These are phyloP conservation scores for Dactylellina cionopaga DNA, from an alignment of 2,329 filamentous ascomycete species.

Conservation along the genomic window DNA sequence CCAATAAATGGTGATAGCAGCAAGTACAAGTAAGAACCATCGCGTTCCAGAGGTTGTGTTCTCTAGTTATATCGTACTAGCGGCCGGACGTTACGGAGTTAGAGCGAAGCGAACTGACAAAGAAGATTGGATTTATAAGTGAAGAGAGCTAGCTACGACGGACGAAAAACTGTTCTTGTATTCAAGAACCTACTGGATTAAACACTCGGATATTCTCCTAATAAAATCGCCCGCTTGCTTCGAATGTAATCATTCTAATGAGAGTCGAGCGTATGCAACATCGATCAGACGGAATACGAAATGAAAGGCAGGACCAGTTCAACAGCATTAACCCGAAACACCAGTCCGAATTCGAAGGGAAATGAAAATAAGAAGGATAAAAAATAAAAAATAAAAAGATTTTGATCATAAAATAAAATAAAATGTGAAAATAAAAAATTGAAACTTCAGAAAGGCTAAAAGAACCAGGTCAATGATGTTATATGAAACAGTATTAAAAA, in stretches of 20 bases:
- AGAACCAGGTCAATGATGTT: neutral
- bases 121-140: too few species aligned
- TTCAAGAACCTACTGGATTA: too few species aligned
- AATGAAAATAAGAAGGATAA: neutral
- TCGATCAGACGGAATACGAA: neutral
- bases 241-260: neutral
- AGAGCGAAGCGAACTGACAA: too few species aligned
- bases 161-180: too few species aligned
- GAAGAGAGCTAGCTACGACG: too few species aligned
- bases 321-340: neutral
- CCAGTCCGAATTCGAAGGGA: neutral
- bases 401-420: neutral
- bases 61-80: too few species aligned
- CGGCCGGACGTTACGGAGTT: too few species aligned
- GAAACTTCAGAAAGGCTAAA: neutral
- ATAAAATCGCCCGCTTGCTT: too few species aligned
- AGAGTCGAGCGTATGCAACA: neutral
- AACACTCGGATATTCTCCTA: too few species aligned
- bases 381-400: neutral
- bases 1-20: too few species aligned
- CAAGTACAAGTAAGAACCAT: too few species aligned
- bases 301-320: conserved; percentile 3
- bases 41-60: too few species aligned
- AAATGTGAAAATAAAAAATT: neutral
- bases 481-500: neutral